Base-by-base conservation (phyloP, 2,329 filamentous ascomycete species). In the Pseudogymnoascus pannorum region DNA sequence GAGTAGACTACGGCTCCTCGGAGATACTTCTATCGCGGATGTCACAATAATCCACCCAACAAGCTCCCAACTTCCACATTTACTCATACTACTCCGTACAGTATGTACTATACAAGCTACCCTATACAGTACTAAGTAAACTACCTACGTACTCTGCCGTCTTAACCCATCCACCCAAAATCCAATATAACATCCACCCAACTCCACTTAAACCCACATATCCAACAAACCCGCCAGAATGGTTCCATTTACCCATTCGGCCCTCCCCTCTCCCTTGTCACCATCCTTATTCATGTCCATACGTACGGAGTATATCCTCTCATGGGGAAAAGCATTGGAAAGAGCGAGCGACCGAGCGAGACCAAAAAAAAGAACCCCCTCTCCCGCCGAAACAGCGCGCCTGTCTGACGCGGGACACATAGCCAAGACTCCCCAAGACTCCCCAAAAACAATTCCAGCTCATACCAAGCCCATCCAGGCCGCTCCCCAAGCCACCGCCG, bases 181-280 rank as follows among this genome's bases (percentile, higher is more conserved):
- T 44, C 40, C 40, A 48, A 48, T 48, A 48, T 48, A 14, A 5
- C 42, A 24, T 26, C 42, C 42, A 48, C 42, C 42, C 42, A 44
- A 40, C 20, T 44, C 40, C 40, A 44, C 40, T 44, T 20, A 44
- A 44, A 44, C 7, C 40, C 40, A 44, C 40, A 44, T 24, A 48
- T 48, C 42, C 42, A 48, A 48, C 42, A 48, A 35, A n/a, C 42
- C 42, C 42, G 42, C 42, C 42, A 48, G 42, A 26, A 24, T 20
- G 42, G 42, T 48, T 26, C 42, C 20, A 48, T 26, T 48, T 48
- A 48, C 42, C 42, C 42, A 48, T 48, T 48, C 42, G 42, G 42
- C 42, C 42, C 42, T 44, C 18, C 38, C 38, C n/a, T 33, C 36
- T 38, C 36, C 8, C 38, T 12, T 16, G 18, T 4, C 40, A 12